Base-by-base conservation (phyloP, 2,329 filamentous ascomycete species). In the Colletotrichum caudatum region DNA sequence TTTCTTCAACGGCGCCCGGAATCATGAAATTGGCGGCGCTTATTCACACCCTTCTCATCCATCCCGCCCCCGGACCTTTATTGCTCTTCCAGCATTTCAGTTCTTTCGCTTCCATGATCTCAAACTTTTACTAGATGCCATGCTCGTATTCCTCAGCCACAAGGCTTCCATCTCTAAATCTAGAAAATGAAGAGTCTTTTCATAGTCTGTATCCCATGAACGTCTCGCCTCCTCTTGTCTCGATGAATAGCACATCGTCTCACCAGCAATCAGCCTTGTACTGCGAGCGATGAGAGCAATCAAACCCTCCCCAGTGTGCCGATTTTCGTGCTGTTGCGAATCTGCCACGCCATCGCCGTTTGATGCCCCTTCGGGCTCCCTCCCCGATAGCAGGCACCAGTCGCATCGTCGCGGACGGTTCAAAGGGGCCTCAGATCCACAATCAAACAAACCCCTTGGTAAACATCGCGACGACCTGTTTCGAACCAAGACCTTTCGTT, bases 21-120 rank as follows among this genome's bases (percentile, higher is more conserved):
- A 6, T 51, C 59, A 37, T 20, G 48, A 16, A n/a, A 18, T 39
- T 39, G 12, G 35, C 33, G 33, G 2, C n/a, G 35, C n/a, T 39
- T 26, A 14, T 51, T 20, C 44, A 62, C 14, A 33, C 29, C 35
- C 33, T 48, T 50, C 33, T 61, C 12, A 3, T 14, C 20, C 33
- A 39, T 11, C 33, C 20, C n/a, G 53, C 5, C 35, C 33, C 37
- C 3, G n/a, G 18, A 11, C 7, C 12, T 23, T 56, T 33, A 5
- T 23, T 35, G 33, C 20, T 8, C 11, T 37, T 23, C 18, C 20
- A 4, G 18, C 29, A n/a, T 26, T 51, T 37, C 16, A 35, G 29
- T 62, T 48, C 46, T 33, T 48, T 57, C 23, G 53, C 53, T 37
- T 57, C n/a, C 53, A 57, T 57, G 33, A 23, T 57, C 33, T 35